Base-by-base conservation (phyloP, 129 eudicot species). In the Heracleum sosnowskyi region DNA sequence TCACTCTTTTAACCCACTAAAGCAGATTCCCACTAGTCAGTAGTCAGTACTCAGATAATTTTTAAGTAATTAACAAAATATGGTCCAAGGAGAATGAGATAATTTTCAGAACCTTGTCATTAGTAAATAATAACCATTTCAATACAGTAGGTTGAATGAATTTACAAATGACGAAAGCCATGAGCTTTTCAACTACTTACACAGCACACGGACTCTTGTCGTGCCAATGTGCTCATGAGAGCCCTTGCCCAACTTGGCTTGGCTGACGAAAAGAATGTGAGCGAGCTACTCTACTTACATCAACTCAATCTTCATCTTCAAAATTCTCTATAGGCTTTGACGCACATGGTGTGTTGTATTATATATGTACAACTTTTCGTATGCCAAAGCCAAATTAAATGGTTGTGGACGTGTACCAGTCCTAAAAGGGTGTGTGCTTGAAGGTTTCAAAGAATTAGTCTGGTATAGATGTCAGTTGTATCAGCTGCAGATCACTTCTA, bases 401-500 rank as follows among this genome's bases (percentile, higher is more conserved):
- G 72, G 70, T 62, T 40, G 74, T 76, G 71, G 74, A 37, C 62
- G 44, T 46, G 79, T 76, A 63, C 70, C 37, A 39, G 73, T 79
- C 74, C 70, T 80, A 18, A 29, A 66, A 26, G 37, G 57, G 74
- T 49, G 62, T 39, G 69, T 15, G 73, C 44, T 69, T 66, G n/a
- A 69, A 69, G 40, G 44, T 36, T 69, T 69, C 39, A 69, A 34
- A 36, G 15, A 79, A 46, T 45, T 57, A 68, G 78, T 83, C 26
- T 39, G 34, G 63, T 53, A 69, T 29, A 62, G 35, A 53, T 74
- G 26, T 60, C 76, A 24, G 72, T 29, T 11, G 40, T 81, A 77
- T 90, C 84, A 96, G 78, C 93, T 96, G 93, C 99, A 96, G 26
- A 96, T 74, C n/a, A 89, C 97, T 84, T 96, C 99, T 45, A 96